Percentiles rank a stretch among this genome's conserved stretches.
Conservation (phyloP, 495 filamentous ascomycete species). For the Aspergillus steynii region DNA sequence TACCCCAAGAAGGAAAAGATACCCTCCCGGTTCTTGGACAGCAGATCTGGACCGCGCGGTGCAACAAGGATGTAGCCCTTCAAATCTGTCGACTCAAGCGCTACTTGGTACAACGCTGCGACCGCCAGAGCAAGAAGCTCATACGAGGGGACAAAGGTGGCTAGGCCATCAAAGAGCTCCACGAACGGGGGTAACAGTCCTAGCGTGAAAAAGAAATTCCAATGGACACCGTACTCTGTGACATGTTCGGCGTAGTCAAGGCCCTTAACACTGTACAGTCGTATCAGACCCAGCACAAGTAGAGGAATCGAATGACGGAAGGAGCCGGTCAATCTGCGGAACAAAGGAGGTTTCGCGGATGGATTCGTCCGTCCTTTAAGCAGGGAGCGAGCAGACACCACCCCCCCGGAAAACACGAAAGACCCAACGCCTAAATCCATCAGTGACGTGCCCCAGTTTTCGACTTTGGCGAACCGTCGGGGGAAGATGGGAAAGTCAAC, state of each 20-base stretch:
- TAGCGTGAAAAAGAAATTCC: constrained; percentile 99
- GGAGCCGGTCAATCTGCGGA: constrained; percentile 58
- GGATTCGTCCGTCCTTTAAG: constrained; percentile 62
- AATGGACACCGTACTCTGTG: constrained; percentile 96
- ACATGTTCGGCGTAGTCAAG: constrained; percentile 97
- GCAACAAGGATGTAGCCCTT: constrained; percentile 85
- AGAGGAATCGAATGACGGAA: constrained; percentile 81
- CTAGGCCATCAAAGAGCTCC: constrained; percentile 73
- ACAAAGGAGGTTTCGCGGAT: constrained; percentile 42
- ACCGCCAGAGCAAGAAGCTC: constrained; percentile 68
- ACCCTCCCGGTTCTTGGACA: constrained; percentile 91
- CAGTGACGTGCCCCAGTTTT: constrained; percentile 96
- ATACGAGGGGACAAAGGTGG: constrained; percentile 65
- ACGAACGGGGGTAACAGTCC: constrained; percentile 87
- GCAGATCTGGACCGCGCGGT: constrained; percentile 65
- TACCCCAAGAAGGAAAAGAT: constrained; percentile 93
- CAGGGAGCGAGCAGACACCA: constrained; percentile 87
- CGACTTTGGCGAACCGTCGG: constrained; percentile 92
- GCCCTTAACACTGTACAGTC: constrained; percentile 87
- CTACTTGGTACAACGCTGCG: constrained; percentile 65
- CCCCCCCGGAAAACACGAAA: constrained; percentile 93
- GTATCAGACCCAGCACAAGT: constrained; percentile 74
- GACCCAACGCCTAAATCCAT: constrained; percentile 99
- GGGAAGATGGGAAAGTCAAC: constrained; percentile 95
- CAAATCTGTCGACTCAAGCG: constrained; percentile 73